Evolutionary conservation across 2,329 filamentous ascomycete species (phyloP), one percentile per base, ranked within the genome.

Genomic region (Xylariaceae sp.): DNA sequence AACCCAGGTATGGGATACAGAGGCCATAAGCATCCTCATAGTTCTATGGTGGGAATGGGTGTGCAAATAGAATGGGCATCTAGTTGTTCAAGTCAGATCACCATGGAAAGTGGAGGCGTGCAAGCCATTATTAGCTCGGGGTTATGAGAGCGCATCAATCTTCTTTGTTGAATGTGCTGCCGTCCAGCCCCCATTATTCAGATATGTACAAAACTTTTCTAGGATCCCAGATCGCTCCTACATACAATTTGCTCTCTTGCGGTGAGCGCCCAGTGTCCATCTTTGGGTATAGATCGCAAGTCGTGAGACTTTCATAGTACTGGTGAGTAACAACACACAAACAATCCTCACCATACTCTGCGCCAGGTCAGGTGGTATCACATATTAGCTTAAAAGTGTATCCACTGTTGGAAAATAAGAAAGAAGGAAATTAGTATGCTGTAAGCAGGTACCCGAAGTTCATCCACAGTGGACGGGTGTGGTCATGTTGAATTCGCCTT

Each of bases 361-460:
- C 27, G 24, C 33, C 47, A 42, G 42, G 40, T 39, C 24, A 36
- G 26, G 44, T 56, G 50, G 45, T 54, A 47, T 57, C 57, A 50
- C 50, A 40, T 18, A 35, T 49, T 26, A 36, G 47, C n/a, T 23
- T n/a, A 39, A 45, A 53, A 40, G 32, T 30, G 15, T 37, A 32
- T 26, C 48, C 48, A 9, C 18, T 6, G 21, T 41, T 13, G 40
- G 29, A 40, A 33, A 21, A 36, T 20, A 43, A 57, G 43, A 63
- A 55, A 47, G 56, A 50, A 57, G 36, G 53, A 47, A 60, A 55
- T 53, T 53, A 60, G 57, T 53, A 59, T 47, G 54, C 57, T 62
- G 59, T 59, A 59, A 65, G 54, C 54, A 63, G 58, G 29, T 32
- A 42, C 30, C 45, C 44, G n/a, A n/a, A n/a, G n/a, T n/a, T n/a